These are phyloP conservation scores for Tuber indicum DNA, from an alignment of 495 filamentous ascomycete genomes.

Conservation along the genomic window DNA sequence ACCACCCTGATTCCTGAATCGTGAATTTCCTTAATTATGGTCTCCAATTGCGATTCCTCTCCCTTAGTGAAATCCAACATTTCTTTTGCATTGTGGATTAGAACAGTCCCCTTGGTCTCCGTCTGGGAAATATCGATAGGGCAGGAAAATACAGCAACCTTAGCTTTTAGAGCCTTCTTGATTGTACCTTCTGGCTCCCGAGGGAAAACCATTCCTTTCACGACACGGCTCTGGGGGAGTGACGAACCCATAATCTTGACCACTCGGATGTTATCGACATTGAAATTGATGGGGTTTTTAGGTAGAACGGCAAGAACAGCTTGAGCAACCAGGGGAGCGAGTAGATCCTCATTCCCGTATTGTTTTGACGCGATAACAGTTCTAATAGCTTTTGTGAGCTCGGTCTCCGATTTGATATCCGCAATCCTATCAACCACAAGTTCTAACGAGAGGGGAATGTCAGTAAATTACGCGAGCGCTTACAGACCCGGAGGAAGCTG, in stretches of 20 bases:
- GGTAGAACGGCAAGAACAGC: slow-evolving; percentile 90
- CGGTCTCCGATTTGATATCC: slow-evolving; percentile 66
- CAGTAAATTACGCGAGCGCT: slow-evolving; percentile 5
- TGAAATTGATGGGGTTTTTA: slow-evolving; percentile 97
- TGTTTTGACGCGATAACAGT: slow-evolving; percentile 97
- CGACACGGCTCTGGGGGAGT: slow-evolving; percentile 83
- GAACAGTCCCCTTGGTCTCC: slow-evolving; percentile 99
- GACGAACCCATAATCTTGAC: slow-evolving; percentile 99
- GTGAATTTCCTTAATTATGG: slow-evolving; percentile 85
- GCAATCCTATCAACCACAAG: slow-evolving; percentile 85
- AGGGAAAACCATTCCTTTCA: slow-evolving; percentile 98
- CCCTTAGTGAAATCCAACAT: slow-evolving; percentile 98
- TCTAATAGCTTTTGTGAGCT: slow-evolving; percentile 89
- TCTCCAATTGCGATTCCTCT: slow-evolving; percentile 86
- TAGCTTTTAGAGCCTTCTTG: slow-evolving; percentile 85
- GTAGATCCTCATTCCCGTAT: slow-evolving; percentile 78
- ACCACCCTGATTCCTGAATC: slow-evolving; percentile 90
- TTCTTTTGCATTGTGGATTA: slow-evolving; percentile 94
- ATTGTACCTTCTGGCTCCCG: slow-evolving; percentile 82
- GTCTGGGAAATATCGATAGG: slow-evolving; percentile 93
- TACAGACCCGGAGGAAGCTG: slow-evolving; percentile 30
- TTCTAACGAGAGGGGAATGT: slow-evolving; percentile 47
- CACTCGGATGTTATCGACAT: slow-evolving; percentile 97
- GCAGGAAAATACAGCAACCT: slow-evolving; percentile 95
- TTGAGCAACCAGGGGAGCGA: slow-evolving; percentile 82